Base-by-base conservation (phyloP, 208 protist species). In the Trypanosoma brucei region DNA sequence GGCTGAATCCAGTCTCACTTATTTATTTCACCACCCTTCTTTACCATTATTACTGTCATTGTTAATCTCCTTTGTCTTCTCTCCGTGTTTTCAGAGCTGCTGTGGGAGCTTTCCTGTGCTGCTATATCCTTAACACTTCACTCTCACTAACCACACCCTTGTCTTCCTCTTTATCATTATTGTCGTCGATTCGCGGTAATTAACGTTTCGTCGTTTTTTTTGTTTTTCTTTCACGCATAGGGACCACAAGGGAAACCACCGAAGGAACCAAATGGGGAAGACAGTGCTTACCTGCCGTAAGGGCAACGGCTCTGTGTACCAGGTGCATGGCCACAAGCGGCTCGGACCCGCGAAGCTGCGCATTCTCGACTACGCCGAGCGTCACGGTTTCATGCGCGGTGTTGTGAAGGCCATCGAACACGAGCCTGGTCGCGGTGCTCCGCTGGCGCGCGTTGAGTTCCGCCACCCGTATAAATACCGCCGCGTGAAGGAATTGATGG, bases 351-450 rank as follows among this genome's bases (percentile, higher is more conserved):
- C 98, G 65, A 88, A 92, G 75, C 90, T 98, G 71, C 94, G 98
- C 71, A 73, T 88, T 58, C 72, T 99, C 38, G 98, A 99, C 81
- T 99, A 91, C 78, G 85, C 92, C 51, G 98, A 99, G 93, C 82
- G 97, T 52, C 79, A 99, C 46, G 97, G 98, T 38, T 72, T 70
- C 44, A 67, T 66, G 62, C 61, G 59, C 46, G 83, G 88, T 71
- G 78, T 97, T 37, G 87, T 99, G 38, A 95, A 90, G 79, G 81
- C 97, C 46, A 99, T 99, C 76, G 88, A 99, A 74, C 98, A 99
- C 88, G 98, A 99, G 72, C 88, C 98, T 53, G 98, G 98, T 53
- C 92, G 98, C 89, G 98, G 98, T 79, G 98, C 98, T 60, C 98
- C 98, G 49, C 82, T 99, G 44, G 98, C 98, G 52, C 71, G 78